A percentile compares a stretch with the other conserved stretches of the same genome.
phyloP scores from a whole-genome alignment of 345 rosid genomes.

The Nasturtium officinale region DNA sequence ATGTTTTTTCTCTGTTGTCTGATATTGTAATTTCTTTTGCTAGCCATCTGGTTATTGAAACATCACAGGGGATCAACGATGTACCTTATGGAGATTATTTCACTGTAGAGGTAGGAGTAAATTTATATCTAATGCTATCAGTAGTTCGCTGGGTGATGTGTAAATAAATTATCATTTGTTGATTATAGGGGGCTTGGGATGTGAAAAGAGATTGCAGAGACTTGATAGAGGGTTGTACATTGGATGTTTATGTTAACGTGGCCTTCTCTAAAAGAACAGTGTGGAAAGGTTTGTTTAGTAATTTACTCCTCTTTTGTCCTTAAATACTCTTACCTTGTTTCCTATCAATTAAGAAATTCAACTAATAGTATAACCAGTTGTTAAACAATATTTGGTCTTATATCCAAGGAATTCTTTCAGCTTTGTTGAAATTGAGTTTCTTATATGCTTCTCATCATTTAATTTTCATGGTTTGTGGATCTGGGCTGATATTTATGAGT shows the following conservation, averaged over 20 bases:
- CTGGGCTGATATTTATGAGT: slow-evolving; percentile 23
- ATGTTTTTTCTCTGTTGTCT: slow-evolving; percentile 25
- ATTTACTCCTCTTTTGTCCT: slow-evolving; percentile 7
- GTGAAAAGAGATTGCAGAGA: slow-evolving; percentile 56
- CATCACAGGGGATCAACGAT: slow-evolving; percentile 81
- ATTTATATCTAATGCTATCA: background rate
- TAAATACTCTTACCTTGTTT: slow-evolving; percentile 1
- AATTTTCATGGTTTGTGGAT: slow-evolving; percentile 2
- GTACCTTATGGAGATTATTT: slow-evolving; percentile 93
- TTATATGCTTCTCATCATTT: slow-evolving; percentile 19
- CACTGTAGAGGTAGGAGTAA: slow-evolving; percentile 74
- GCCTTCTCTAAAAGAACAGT: slow-evolving; percentile 85
- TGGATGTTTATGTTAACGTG: slow-evolving; percentile 71
- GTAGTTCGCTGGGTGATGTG: slow-evolving; percentile 17
- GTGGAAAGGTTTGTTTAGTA: slow-evolving; percentile 72
- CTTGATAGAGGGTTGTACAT: slow-evolving; percentile 62
- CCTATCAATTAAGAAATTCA: background rate
- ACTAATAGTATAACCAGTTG: background rate
- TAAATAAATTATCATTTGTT: slow-evolving; percentile 8
- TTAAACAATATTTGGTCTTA: background rate
- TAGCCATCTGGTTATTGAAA: slow-evolving; percentile 83
- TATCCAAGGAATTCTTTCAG: background rate
- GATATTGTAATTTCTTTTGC: slow-evolving; percentile 34
- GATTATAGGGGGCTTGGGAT: slow-evolving; percentile 78
- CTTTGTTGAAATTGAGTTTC: slow-evolving; percentile 10